Evolutionary conservation across 179 eudicot genomes (phyloP).

Genomic region (Vitellaria paradoxa): DNA sequence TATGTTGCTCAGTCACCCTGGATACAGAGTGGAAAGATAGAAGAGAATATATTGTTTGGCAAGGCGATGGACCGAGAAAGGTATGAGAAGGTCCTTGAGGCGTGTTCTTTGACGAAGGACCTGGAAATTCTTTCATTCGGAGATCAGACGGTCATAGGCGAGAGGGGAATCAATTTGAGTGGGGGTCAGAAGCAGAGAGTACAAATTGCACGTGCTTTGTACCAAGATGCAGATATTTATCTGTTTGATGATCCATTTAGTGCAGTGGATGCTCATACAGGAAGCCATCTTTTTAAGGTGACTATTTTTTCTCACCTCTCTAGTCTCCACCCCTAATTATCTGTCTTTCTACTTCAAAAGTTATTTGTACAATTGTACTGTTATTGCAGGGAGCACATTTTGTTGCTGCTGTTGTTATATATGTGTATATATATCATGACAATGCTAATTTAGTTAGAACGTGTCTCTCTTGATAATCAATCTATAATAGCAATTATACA

Average conservation of each 20-base stretch:
- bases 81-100: slow-evolving; percentile 55
- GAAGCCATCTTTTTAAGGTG: slow-evolving; percentile 53
- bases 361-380: too few relatives aligned
- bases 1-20: slow-evolving; percentile 77
- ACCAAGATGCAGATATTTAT: slow-evolving; percentile 66
- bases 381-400: background rate
- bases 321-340: too few relatives aligned
- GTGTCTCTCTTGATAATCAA: too few relatives aligned
- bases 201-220: slow-evolving; percentile 69
- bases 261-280: slow-evolving; percentile 71
- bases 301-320: background rate
- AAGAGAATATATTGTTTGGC: slow-evolving; percentile 64
- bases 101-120: slow-evolving; percentile 63
- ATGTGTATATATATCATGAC: background rate
- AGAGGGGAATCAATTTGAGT: slow-evolving; percentile 68
- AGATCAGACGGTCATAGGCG: slow-evolving; percentile 80
- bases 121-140: slow-evolving; percentile 59
- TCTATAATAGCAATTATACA: background rate
- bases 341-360: background rate
- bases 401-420: background rate
- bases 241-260: slow-evolving; percentile 69
- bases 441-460: background rate
- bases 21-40: slow-evolving; percentile 73
- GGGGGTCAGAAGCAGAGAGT: slow-evolving; percentile 81
- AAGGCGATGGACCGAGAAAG: slow-evolving; percentile 41